phyloP scores from a whole-genome alignment of 495 filamentous ascomycete species.

The Aspergillus avenaceus region DNA sequence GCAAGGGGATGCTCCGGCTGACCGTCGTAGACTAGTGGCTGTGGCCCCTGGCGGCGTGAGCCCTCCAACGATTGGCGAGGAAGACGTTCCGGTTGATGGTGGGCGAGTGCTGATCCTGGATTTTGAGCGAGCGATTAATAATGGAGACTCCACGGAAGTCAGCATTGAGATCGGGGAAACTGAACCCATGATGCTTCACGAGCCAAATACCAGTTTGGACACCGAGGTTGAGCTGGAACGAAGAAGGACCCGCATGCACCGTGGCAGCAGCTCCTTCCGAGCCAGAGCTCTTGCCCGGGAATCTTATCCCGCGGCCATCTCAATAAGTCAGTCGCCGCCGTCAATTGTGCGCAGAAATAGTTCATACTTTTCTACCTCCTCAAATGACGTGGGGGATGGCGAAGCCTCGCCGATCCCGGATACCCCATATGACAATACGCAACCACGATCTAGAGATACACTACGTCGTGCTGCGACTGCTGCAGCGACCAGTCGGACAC shows the following conservation, averaged over 20 bases:
- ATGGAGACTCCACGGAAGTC: conserved; percentile 54
- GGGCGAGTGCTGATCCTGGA: conserved; percentile 75
- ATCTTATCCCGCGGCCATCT: conserved; percentile 17
- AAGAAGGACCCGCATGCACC: conserved; percentile 55
- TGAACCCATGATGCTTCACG: conserved; percentile 63
- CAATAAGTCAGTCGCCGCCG: conserved; percentile 9
- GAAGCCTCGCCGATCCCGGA: conserved; percentile 24
- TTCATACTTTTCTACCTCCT: conserved; percentile 17
- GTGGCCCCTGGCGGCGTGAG: conserved; percentile 73
- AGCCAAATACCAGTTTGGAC: conserved; percentile 73
- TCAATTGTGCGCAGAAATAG: conserved; percentile 21
- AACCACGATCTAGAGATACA: conserved; percentile 71
- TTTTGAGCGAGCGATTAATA: conserved; percentile 56
- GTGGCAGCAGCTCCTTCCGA: conserved; percentile 21
- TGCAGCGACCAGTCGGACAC: conserved; percentile 62
- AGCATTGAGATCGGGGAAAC: conserved; percentile 72
- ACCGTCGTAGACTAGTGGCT: conserved; percentile 55
- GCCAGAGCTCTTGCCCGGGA: conserved; percentile 17
- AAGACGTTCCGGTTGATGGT: conserved; percentile 77
- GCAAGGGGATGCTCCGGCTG: conserved; percentile 5
- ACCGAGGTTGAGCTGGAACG: conserved; percentile 79
- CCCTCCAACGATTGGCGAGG: conserved; percentile 59
- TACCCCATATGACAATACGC: conserved; percentile 70
- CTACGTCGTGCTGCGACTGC: conserved; percentile 76
- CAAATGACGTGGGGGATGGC: conserved; percentile 13